A percentile compares a stretch with the other conserved stretches of the same genome.
These are phyloP conservation scores for Dendrobium catenatum DNA, from an alignment of 106 monocot species.

Conservation along the genomic window DNA sequence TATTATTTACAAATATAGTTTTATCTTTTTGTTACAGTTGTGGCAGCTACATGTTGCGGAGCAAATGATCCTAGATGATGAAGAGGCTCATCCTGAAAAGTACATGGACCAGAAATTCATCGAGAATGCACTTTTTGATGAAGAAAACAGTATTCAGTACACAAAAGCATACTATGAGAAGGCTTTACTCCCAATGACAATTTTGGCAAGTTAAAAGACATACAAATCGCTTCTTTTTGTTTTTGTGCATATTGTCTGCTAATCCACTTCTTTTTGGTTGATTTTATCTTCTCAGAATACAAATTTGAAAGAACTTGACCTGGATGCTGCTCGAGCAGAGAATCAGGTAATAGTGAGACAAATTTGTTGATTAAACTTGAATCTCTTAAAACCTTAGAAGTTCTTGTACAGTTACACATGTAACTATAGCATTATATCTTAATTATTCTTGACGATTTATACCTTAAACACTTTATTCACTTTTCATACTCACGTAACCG, in stretches of 20 bases:
- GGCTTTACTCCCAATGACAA: conserved; percentile 67
- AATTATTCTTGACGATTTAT: background rate
- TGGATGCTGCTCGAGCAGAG: conserved; percentile 89
- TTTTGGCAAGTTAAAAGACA: conserved; percentile 44
- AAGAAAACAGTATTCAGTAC: conserved; percentile 82
- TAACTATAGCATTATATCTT: background rate
- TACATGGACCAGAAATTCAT: conserved; percentile 58
- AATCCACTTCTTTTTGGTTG: background rate
- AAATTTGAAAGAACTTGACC: conserved; percentile 68
- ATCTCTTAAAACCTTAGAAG: background rate
- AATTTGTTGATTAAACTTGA: background rate
- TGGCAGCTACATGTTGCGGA: conserved; percentile 94
- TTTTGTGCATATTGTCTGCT: background rate
- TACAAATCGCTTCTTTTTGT: background rate
- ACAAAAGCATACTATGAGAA: conserved; percentile 69
- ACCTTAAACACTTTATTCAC: background rate
- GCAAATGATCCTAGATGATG: conserved; percentile 95
- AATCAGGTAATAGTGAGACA: conserved; percentile 50
- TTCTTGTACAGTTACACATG: background rate
- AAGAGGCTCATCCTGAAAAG: conserved; percentile 84
- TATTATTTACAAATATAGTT: background rate
- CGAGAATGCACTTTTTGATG: conserved; percentile 40
- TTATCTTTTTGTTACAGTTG: conserved; percentile 41
- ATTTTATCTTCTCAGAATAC: conserved; percentile 55
- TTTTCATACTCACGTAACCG: background rate